Conservation (phyloP, 345 rosid species). For the Turritis glabra region DNA sequence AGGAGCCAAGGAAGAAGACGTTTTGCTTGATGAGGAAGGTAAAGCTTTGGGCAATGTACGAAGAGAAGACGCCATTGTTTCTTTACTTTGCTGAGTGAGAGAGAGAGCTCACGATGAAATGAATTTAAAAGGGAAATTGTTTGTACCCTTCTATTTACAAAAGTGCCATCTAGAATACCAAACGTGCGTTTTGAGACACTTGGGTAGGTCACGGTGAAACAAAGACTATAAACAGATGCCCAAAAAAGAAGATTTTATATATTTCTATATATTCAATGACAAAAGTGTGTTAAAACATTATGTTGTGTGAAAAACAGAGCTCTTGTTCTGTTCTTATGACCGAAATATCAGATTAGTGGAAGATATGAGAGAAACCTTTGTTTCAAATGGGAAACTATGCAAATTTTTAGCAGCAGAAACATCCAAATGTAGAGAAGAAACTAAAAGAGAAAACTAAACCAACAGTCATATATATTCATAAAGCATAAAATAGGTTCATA, state of each 20-base stretch:
- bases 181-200: conserved; percentile 31
- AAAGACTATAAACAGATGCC: neutral
- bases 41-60: conserved; percentile 25
- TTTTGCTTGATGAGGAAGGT: conserved; percentile 15
- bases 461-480: conserved; percentile 17
- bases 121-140: neutral
- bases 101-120: neutral
- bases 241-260: neutral
- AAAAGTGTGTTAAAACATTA: neutral
- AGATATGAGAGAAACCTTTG: neutral
- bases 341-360: neutral
- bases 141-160: conserved; percentile 12
- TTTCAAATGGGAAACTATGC: neutral
- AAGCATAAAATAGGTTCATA: conserved; percentile 2
- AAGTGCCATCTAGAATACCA: conserved; percentile 22
- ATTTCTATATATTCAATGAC: neutral
- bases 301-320: neutral
- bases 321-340: neutral
- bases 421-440: neutral
- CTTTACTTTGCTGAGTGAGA: neutral
- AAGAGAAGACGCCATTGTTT: conserved; percentile 41
- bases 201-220: conserved; percentile 21
- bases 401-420: neutral
- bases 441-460: neutral
- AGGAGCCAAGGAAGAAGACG: neutral